Percentiles rank a stretch among this genome's conserved stretches.
Evolutionary conservation across 2,329 filamentous ascomycete species (phyloP).

Genomic region (Diaporthe eres): DNA sequence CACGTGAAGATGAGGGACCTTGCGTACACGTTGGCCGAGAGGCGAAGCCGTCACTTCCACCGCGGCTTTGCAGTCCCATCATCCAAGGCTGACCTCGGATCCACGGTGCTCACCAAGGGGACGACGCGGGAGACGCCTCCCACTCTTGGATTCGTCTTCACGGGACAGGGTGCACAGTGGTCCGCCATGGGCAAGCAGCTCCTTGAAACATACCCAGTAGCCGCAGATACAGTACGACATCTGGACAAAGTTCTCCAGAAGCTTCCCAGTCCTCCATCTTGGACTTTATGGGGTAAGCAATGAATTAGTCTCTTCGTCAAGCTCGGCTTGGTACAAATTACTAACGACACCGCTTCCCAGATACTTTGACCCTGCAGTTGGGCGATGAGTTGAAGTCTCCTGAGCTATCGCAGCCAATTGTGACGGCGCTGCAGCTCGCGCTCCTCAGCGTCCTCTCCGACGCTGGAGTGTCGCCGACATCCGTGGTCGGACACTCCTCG

Average conservation of each 20-base stretch:
- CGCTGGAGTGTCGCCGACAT: neutral
- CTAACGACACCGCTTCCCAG: no score
- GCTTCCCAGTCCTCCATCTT: no score
- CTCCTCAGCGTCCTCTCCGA: neutral
- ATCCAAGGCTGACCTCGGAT: no score
- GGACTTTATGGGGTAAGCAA: no score
- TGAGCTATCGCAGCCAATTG: constrained; percentile 15
- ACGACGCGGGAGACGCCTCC: neutral
- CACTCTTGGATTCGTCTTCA: constrained; percentile 14
- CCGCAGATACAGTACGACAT: neutral
- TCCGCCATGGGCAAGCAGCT: constrained; percentile 8
- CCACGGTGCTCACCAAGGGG: neutral
- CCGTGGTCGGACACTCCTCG: constrained; percentile 24
- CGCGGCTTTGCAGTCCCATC: constrained; percentile 31
- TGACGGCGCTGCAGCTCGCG: constrained; percentile 23
- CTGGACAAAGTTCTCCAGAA: no score
- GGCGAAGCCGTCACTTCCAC: constrained; percentile 39
- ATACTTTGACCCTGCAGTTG: no score
- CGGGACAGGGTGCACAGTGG: constrained; percentile 28
- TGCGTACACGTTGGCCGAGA: constrained; percentile 42
- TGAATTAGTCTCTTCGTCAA: no score
- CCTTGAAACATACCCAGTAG: neutral
- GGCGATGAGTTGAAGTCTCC: neutral
- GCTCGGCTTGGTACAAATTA: no score
- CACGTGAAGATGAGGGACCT: constrained; percentile 34